A percentile compares a stretch with the other conserved stretches of the same genome.
Conservation (phyloP, 176 grass and related monocot genomes). For the Themeda triandra region DNA sequence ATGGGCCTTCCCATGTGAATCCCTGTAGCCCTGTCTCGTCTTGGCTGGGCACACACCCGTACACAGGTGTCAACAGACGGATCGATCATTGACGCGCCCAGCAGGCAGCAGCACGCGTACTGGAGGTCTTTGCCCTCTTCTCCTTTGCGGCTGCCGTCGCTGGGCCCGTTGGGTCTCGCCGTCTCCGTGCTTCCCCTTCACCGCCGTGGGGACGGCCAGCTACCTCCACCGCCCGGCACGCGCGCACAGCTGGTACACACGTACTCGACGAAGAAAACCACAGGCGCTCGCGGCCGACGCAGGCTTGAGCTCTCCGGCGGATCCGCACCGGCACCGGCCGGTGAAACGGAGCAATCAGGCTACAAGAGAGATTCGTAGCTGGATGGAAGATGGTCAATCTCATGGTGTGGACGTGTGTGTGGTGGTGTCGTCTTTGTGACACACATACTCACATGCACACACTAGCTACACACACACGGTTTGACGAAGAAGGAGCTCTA, state of each 20-base stretch:
- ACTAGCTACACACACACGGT: no score
- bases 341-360: conserved; percentile 20
- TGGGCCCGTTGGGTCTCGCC: conserved; percentile 18
- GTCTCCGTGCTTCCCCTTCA: not conserved
- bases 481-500: no score
- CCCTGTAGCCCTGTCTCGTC: conserved; percentile 12
- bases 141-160: conserved; percentile 2
- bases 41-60: not conserved
- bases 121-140: not conserved
- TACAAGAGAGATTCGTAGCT: not conserved
- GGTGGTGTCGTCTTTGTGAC: not conserved
- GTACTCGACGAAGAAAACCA: not conserved
- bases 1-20: conserved; percentile 22
- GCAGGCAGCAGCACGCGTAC: not conserved
- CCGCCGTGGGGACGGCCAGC: not conserved
- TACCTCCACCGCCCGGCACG: not conserved
- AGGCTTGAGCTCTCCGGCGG: not conserved
- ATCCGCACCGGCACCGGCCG: conserved; percentile 8
- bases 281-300: not conserved
- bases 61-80: not conserved
- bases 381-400: not conserved
- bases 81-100: not conserved
- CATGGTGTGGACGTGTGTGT: not conserved
- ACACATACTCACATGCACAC: no score
- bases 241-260: not conserved